Evolutionary conservation across 306 rosid genomes (phyloP).

Genomic region (Quillaja saponaria): DNA sequence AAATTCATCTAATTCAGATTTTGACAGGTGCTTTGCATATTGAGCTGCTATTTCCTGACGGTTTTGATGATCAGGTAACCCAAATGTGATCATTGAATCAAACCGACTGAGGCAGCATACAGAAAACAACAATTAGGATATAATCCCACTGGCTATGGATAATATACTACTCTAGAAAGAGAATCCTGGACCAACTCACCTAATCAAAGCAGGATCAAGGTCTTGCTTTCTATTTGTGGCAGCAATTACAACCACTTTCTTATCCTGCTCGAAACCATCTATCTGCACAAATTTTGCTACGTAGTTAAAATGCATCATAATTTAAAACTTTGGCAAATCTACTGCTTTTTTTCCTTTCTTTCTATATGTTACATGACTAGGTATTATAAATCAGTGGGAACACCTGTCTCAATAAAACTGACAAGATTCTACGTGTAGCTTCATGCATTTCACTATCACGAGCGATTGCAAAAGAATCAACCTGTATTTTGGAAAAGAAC

Average conservation of each 20-base stretch:
- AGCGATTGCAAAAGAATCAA: conserved; percentile 81
- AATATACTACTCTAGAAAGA: neutral
- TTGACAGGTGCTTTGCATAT: conserved; percentile 75
- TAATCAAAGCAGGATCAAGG: conserved; percentile 85
- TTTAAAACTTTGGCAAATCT: too few species aligned
- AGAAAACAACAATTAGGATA: conserved; percentile 13
- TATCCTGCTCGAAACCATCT: conserved; percentile 95
- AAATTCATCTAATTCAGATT: conserved; percentile 50
- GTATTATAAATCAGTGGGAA: too few species aligned
- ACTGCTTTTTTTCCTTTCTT: too few species aligned
- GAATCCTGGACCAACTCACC: conserved; percentile 41
- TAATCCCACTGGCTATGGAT: neutral
- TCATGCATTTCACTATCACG: conserved; percentile 89
- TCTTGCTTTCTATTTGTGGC: conserved; percentile 97
- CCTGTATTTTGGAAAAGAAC: conserved; percentile 38
- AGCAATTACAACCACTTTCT: conserved; percentile 85
- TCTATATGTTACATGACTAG: too few species aligned
- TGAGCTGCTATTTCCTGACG: conserved; percentile 79
- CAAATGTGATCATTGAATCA: conserved; percentile 71
- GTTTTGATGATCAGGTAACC: conserved; percentile 70
- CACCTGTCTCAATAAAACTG: neutral
- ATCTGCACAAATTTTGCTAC: conserved; percentile 53
- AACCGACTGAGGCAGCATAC: conserved; percentile 58
- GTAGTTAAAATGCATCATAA: conserved; percentile 22
- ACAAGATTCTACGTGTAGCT: conserved; percentile 82